phyloP scores from a whole-genome alignment of 139 green algal species.

The Zygnema circumcarinatum region DNA sequence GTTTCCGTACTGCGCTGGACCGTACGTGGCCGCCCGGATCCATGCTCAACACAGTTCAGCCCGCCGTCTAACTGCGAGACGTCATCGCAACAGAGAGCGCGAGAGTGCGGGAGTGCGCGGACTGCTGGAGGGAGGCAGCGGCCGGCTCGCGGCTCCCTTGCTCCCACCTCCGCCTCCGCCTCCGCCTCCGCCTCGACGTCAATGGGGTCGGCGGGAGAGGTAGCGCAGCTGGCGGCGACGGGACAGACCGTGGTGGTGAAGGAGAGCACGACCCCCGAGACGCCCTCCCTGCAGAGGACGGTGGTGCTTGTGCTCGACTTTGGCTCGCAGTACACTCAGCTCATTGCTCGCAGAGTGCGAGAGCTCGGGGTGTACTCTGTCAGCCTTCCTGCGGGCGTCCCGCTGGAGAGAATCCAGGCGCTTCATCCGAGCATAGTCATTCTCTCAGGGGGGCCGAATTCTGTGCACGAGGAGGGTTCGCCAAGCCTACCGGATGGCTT shows the following conservation, averaged over 20 bases:
- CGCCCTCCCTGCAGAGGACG: constrained; percentile 17
- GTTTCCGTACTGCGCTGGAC: too few species aligned
- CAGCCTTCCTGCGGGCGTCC: constrained; percentile 87
- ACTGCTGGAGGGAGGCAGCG: too few species aligned
- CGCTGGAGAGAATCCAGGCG: constrained; percentile 82
- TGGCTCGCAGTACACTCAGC: constrained; percentile 96
- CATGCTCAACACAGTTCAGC: too few species aligned
- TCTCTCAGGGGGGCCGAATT: constrained; percentile 95
- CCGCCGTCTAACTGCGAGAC: too few species aligned
- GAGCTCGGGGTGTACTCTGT: constrained; percentile 91
- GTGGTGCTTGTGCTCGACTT: constrained; percentile 84
- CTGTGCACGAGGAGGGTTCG: constrained; percentile 88
- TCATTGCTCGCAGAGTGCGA: constrained; percentile 91
- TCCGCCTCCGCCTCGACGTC: not conserved
- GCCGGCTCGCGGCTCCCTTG: too few species aligned
- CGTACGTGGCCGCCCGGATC: too few species aligned
- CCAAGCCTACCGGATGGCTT: constrained; percentile 75
- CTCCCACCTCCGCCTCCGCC: not conserved
- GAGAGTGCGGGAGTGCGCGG: too few species aligned
- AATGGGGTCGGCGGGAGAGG: not conserved
- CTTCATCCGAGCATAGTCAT: constrained; percentile 85
- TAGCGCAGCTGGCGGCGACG: not conserved
- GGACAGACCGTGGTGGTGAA: not conserved
- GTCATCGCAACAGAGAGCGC: too few species aligned
- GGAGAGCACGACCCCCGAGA: not conserved